These are phyloP conservation scores for Anthracocystis setariae DNA, from an alignment of 1,284 basidiomycete species.

Conservation along the genomic window DNA sequence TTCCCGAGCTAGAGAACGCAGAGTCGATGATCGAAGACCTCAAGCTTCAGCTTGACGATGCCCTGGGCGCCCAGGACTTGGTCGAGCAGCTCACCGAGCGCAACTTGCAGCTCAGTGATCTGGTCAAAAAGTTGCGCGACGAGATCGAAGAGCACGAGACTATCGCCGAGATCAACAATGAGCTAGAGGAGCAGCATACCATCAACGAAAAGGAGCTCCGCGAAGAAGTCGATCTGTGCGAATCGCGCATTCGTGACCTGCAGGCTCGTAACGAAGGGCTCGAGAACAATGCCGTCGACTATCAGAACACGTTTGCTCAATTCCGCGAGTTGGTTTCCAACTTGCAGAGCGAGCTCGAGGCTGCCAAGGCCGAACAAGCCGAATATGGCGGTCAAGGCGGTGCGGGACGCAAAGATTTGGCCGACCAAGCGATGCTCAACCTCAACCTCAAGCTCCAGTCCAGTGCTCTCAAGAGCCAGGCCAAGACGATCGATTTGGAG, in stretches of 20 bases:
- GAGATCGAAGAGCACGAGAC: conserved; percentile 96
- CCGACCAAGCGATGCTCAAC: conserved; percentile 62
- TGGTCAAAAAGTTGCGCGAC: conserved; percentile 91
- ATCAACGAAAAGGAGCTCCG: conserved; percentile 93
- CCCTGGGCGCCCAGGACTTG: conserved; percentile 93
- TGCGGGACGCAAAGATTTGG: conserved; percentile 38
- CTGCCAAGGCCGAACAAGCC: conserved; percentile 52
- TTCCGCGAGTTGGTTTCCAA: conserved; percentile 64
- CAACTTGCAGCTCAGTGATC: conserved; percentile 81
- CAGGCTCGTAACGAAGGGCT: conserved; percentile 44
- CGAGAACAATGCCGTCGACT: conserved; percentile 57
- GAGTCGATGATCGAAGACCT: conserved; percentile 86
- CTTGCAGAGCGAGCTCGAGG: conserved; percentile 58
- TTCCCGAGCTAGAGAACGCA: conserved; percentile 44
- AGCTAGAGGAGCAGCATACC: conserved; percentile 94
- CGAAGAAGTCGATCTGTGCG: conserved; percentile 76
- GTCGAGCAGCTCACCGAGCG: conserved; percentile 94
- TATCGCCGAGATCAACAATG: conserved; percentile 93
- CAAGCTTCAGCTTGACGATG: conserved; percentile 92
- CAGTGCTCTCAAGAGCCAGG: conserved; percentile 63
- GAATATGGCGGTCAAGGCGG: conserved; percentile 38
- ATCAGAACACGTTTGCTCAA: conserved; percentile 59
- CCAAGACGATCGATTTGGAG: conserved; percentile 61
- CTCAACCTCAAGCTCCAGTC: conserved; percentile 64
- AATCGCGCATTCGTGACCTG: conserved; percentile 46